These are phyloP conservation scores for Kurtzmaniella natalensis DNA, from an alignment of 1,139 yeast species.

Conservation along the genomic window DNA sequence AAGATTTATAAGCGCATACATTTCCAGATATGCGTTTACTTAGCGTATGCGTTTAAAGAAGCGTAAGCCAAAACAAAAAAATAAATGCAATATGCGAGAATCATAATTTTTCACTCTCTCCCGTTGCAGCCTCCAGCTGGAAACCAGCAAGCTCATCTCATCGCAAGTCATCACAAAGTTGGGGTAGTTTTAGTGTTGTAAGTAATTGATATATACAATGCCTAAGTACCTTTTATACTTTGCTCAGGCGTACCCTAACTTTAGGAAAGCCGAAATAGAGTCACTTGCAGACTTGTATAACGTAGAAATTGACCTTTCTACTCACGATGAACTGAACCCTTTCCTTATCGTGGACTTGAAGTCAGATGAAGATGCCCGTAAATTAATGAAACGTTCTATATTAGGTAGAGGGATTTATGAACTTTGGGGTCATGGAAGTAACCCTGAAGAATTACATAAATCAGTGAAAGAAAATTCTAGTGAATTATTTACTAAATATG, in stretches of 20 bases:
- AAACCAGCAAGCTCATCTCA: slow-evolving; percentile 1
- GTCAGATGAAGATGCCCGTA: slow-evolving; percentile 61
- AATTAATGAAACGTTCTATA: slow-evolving; percentile 63
- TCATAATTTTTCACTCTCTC: neutral
- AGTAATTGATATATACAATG: slow-evolving; percentile 25
- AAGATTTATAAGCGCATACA: slow-evolving; percentile 6
- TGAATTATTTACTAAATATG: slow-evolving; percentile 29
- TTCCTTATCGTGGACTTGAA: slow-evolving; percentile 65
- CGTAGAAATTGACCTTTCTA: slow-evolving; percentile 55
- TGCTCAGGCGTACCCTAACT: slow-evolving; percentile 80
- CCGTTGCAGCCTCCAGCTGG: neutral
- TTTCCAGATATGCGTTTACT: slow-evolving; percentile 1
- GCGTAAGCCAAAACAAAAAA: too few relatives aligned
- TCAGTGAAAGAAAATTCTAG: slow-evolving; percentile 35
- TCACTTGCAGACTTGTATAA: slow-evolving; percentile 68
- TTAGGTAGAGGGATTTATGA: slow-evolving; percentile 77
- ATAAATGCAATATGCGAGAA: too few relatives aligned
- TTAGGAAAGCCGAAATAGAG: slow-evolving; percentile 78
- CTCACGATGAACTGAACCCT: slow-evolving; percentile 60
- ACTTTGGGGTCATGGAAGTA: slow-evolving; percentile 71
- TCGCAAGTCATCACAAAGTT: too few relatives aligned
- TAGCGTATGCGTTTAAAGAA: slow-evolving; percentile 1
- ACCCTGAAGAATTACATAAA: slow-evolving; percentile 54
- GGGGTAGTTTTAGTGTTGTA: too few relatives aligned
- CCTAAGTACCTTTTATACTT: slow-evolving; percentile 68